Conservation (phyloP, 106 monocot genomes). For the Phalaenopsis aphrodite region DNA sequence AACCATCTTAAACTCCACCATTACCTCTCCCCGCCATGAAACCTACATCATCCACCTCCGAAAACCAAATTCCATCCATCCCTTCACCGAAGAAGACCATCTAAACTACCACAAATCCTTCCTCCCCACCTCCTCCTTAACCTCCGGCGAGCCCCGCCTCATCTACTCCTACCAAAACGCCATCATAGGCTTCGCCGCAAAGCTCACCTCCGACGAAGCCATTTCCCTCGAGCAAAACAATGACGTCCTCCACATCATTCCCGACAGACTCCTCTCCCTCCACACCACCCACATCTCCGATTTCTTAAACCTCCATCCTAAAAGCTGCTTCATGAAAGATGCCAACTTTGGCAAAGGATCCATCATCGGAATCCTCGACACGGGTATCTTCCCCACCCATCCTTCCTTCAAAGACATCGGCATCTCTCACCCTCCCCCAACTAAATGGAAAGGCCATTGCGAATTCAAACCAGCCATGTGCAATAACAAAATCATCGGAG, state of each 20-base stretch:
- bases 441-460: constrained; percentile 31
- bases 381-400: constrained; percentile 2
- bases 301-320: constrained; percentile 5
- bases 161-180: constrained; percentile 17
- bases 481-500: constrained; percentile 34
- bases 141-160: constrained; percentile 14
- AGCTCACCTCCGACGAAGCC: constrained; percentile 6
- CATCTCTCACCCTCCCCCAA: constrained; percentile 11
- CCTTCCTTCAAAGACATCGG: constrained; percentile 12
- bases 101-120: constrained; percentile 15
- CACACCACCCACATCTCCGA: constrained; percentile 13
- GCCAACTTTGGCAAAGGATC: constrained; percentile 1
- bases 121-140: constrained; percentile 1
- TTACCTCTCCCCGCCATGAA: background rate
- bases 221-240: background rate
- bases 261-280: constrained; percentile 6
- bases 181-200: constrained; percentile 19
- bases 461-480: constrained; percentile 15
- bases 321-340: constrained; percentile 6
- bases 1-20: background rate
- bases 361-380: constrained; percentile 13
- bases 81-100: background rate
- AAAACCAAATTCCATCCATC: background rate
- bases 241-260: constrained; percentile 6
- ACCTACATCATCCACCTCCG: constrained; percentile 19